A percentile compares a stretch with the other conserved stretches of the same genome.
Conservation (phyloP, 1,284 basidiomycete genomes). For the Fomitopsis schrenkii region DNA sequence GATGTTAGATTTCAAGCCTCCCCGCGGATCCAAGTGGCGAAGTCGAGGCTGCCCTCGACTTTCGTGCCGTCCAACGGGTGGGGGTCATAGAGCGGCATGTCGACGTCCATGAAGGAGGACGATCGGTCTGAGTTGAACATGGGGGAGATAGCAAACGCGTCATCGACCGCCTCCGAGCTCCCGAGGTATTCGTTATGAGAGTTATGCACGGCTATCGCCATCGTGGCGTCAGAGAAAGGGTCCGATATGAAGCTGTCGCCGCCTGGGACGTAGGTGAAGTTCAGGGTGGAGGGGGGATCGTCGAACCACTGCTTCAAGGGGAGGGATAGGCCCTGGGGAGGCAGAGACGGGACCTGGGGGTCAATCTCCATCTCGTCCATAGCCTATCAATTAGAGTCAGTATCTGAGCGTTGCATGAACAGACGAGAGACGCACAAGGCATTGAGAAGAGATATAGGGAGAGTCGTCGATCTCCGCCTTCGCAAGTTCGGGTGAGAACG, state of each 20-base stretch:
- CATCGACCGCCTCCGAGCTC: neutral
- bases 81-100: neutral
- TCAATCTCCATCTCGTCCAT: neutral
- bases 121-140: neutral
- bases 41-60: neutral
- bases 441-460: neutral
- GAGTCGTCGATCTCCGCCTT: neutral
- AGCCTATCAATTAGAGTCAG: neutral
- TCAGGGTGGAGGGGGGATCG: neutral
- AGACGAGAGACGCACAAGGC: neutral
- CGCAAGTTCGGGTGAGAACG: neutral
- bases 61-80: neutral
- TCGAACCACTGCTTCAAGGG: neutral
- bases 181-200: neutral
- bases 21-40: neutral
- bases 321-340: no score
- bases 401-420: no score
- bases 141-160: neutral
- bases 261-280: neutral
- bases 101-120: neutral
- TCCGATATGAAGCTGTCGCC: neutral
- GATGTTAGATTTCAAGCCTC: no score
- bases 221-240: neutral
- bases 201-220: neutral
- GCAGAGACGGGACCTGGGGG: neutral